Conservation (phyloP, 805 yeast species). For the Saturnispora mendoncae region DNA sequence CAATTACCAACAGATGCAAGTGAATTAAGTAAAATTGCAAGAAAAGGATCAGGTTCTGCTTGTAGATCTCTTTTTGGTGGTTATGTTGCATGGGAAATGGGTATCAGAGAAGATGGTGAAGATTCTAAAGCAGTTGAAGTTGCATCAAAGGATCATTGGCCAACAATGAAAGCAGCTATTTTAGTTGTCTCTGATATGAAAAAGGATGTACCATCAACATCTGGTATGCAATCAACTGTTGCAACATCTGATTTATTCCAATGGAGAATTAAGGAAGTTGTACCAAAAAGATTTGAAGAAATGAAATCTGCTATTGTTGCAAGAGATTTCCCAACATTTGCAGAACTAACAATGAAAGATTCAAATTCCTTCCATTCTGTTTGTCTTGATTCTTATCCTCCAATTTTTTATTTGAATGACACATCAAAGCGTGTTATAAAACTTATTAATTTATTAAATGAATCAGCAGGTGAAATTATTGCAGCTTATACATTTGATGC, state of each 20-base stretch:
- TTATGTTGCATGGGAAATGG: conserved; percentile 99
- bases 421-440: conserved; percentile 78
- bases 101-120: conserved; percentile 59
- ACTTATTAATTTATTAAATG: conserved; percentile 70
- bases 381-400: conserved; percentile 93
- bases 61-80: conserved; percentile 97
- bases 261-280: conserved; percentile 70
- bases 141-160: conserved; percentile 83
- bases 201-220: conserved; percentile 90
- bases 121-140: conserved; percentile 93
- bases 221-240: conserved; percentile 96
- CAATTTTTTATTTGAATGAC: conserved; percentile 89
- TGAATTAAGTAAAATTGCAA: conserved; percentile 85
- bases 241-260: conserved; percentile 78
- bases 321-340: conserved; percentile 76
- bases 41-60: conserved; percentile 98
- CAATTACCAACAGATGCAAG: conserved; percentile 77
- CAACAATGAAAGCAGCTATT: conserved; percentile 83
- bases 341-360: conserved; percentile 83
- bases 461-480: conserved; percentile 50
- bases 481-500: conserved; percentile 99
- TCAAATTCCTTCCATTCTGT: conserved; percentile 97
- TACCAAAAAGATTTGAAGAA: conserved; percentile 73
- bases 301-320: conserved; percentile 70
- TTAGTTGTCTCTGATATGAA: conserved; percentile 88